Base-by-base conservation (phyloP, 2,329 filamentous ascomycete species). In the Paecilomyces niveus region DNA sequence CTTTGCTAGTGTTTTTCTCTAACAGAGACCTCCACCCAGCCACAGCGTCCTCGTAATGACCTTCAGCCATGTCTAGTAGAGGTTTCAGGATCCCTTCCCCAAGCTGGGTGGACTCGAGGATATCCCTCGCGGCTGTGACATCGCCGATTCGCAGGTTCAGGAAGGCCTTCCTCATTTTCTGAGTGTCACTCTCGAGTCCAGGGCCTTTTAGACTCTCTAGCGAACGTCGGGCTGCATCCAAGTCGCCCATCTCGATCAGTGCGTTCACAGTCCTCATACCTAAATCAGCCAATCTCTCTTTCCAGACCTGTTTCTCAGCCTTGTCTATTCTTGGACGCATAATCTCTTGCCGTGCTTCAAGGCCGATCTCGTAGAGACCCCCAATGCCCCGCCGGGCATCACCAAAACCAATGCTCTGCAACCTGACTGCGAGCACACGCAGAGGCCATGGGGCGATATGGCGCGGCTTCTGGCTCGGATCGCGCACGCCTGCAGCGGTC, bases 401-500 rank as follows among this genome's bases (percentile, higher is more conserved):
- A 3, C 88, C 88, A 63, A 94, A 95, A 0, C 90, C 91, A 53
- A 96, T 83, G 0, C 90, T 90, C 65, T 96, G 90, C 21, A 97
- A 81, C 1, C 92, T 84, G 8, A 97, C 89, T 6, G 88, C 87
- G 15, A 97, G 81, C 2, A 97, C 83, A 6, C 94, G 85, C 56
- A 99, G 81, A 50, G 88, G 83, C 92, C 94, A 99, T 0, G 93
- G 93, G 0, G 93, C 89, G 0, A 96, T 81, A 69, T 89, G 88
- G 57, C 76, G 74, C 84, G 85, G 82, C 81, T 89, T 72, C 78
- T 81, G 70, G 68, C 83, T 62, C 82, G 85, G 57, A 70, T 87
- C 67, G 69, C 88, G 70, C 84, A 87, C 75, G 83, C 84, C 59
- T 68, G 80, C 63, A 1, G 70, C 62, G 2, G 61, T 57, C 13